Evolutionary conservation across 1,284 basidiomycete species (phyloP).

Genomic region (Naganishia cerealis): DNA sequence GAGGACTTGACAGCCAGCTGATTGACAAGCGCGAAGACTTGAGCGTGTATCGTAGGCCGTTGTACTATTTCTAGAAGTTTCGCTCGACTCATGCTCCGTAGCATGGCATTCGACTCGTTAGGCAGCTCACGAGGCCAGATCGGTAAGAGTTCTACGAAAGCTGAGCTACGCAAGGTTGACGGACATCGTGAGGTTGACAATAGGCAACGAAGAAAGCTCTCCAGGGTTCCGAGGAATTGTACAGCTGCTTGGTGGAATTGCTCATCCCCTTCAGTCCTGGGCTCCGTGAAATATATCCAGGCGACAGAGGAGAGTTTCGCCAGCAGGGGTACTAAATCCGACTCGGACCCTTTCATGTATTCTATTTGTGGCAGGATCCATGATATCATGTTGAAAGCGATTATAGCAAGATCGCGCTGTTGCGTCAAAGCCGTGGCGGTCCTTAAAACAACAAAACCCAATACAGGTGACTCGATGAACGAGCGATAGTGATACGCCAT

Average conservation of each 20-base stretch:
- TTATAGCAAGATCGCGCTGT: slow-evolving; percentile 67
- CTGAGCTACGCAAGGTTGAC: neutral
- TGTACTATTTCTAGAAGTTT: slow-evolving; percentile 6
- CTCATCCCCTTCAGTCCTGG: neutral
- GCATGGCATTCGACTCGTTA: neutral
- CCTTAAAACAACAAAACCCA: slow-evolving; percentile 61
- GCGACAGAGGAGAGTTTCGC: slow-evolving; percentile 9
- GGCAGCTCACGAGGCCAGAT: slow-evolving; percentile 16
- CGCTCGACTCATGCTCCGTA: slow-evolving; percentile 5
- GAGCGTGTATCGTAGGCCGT: slow-evolving; percentile 7
- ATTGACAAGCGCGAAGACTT: slow-evolving; percentile 5
- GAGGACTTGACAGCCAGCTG: neutral
- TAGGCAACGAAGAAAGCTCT: neutral
- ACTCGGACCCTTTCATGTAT: slow-evolving; percentile 1
- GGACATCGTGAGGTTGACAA: slow-evolving; percentile 1
- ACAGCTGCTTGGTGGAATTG: neutral
- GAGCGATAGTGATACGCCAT: slow-evolving; percentile 62
- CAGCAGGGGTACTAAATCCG: slow-evolving; percentile 11
- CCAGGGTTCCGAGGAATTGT: neutral
- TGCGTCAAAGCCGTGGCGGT: slow-evolving; percentile 67
- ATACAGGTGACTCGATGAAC: slow-evolving; percentile 57
- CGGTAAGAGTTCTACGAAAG: slow-evolving; percentile 13
- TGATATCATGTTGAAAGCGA: slow-evolving; percentile 71
- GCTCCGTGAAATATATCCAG: neutral
- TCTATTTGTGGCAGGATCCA: slow-evolving; percentile 64